These are phyloP conservation scores for Globisporangium spiculum DNA, from an alignment of 352 stramenopile species.

Conservation along the genomic window DNA sequence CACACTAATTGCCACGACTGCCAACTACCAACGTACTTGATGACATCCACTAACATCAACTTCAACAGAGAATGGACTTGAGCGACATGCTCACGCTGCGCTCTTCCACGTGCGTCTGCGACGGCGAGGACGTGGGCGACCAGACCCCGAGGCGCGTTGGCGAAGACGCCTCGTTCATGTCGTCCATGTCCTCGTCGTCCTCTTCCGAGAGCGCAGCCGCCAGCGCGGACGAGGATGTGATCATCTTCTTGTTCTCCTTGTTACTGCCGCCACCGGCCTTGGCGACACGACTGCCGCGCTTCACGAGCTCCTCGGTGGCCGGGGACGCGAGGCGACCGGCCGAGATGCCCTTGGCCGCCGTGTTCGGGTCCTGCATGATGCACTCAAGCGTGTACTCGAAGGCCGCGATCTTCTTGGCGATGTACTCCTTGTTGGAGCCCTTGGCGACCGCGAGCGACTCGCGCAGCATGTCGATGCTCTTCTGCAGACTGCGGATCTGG, in stretches of 20 bases:
- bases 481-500: constrained; percentile 79
- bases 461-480: constrained; percentile 80
- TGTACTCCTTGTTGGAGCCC: constrained; percentile 76
- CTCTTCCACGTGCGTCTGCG: constrained; percentile 23
- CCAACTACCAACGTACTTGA: constrained; percentile 1
- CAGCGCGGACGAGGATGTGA: constrained; percentile 27
- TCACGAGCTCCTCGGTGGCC: constrained; percentile 53
- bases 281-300: constrained; percentile 38
- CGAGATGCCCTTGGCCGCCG: constrained; percentile 70
- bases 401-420: constrained; percentile 76
- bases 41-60: background rate
- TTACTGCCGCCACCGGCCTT: background rate
- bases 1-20: background rate
- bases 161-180: constrained; percentile 19
- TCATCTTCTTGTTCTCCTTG: constrained; percentile 25
- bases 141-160: constrained; percentile 6
- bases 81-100: constrained; percentile 67
- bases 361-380: constrained; percentile 81
- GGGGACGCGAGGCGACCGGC: constrained; percentile 55
- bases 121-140: constrained; percentile 17
- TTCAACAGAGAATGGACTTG: constrained; percentile 71
- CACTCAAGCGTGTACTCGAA: constrained; percentile 82
- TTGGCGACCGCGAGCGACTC: constrained; percentile 71
- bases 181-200: constrained; percentile 21
- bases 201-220: constrained; percentile 35